phyloP scores from a whole-genome alignment of 1,284 basidiomycete genomes.

The Anthracocystis walkeri region DNA sequence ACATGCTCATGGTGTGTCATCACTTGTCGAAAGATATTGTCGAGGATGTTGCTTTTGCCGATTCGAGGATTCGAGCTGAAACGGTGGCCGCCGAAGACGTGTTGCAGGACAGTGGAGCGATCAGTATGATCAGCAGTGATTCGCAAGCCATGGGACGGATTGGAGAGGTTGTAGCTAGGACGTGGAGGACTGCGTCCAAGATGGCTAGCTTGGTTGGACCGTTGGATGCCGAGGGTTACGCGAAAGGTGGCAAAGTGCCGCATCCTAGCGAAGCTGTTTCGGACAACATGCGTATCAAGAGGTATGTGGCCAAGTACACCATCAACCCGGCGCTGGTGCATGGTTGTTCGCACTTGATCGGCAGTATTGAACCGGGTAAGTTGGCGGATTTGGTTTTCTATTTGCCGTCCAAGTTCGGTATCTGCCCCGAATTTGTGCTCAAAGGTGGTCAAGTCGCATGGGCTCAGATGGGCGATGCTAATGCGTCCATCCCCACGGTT shows the following conservation, averaged over 20 bases:
- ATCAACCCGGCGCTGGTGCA: conserved; percentile 97
- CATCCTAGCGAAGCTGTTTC: conserved; percentile 73
- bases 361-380: conserved; percentile 83
- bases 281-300: conserved; percentile 96
- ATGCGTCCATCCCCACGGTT: conserved; percentile 86
- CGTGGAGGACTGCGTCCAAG: conserved; percentile 97
- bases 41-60: conserved; percentile 95
- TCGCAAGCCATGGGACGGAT: conserved; percentile 96
- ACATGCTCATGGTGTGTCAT: conserved; percentile 90
- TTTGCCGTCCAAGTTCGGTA: conserved; percentile 91
- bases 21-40: conserved; percentile 71
- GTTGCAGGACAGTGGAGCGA: conserved; percentile 91
- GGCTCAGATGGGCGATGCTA: conserved; percentile 92
- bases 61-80: conserved; percentile 95
- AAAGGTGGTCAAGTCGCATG: conserved; percentile 94
- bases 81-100: conserved; percentile 98
- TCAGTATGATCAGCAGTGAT: conserved; percentile 93
- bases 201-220: conserved; percentile 86
- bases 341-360: conserved; percentile 88
- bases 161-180: conserved; percentile 90
- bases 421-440: conserved; percentile 89
- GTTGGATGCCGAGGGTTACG: conserved; percentile 65
- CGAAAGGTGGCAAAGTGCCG: conserved; percentile 7
- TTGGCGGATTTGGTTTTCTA: conserved; percentile 95
- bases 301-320: conserved; percentile 96